Evolutionary conservation across 2,329 filamentous ascomycete genomes (phyloP).

Genomic region (Fusarium lyarnte): DNA sequence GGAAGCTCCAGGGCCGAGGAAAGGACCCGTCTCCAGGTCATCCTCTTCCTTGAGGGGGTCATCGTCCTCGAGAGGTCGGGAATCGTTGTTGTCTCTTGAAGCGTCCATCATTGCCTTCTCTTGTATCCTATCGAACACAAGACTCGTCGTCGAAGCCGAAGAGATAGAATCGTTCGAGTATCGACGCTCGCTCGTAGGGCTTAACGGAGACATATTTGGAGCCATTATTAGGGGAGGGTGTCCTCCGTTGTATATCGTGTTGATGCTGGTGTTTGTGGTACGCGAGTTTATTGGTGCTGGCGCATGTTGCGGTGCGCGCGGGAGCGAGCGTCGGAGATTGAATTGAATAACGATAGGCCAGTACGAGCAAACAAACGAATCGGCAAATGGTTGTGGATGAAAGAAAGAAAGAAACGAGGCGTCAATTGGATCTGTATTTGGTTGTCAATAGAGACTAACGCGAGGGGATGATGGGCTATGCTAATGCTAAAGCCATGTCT

Average conservation of each 20-base stretch:
- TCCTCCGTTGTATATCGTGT: not conserved
- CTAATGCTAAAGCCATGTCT: not conserved
- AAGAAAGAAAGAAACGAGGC: slow-evolving; percentile 15
- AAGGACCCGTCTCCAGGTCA: slow-evolving; percentile 63
- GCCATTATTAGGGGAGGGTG: slow-evolving; percentile 24
- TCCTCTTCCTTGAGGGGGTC: slow-evolving; percentile 51
- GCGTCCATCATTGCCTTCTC: slow-evolving; percentile 58
- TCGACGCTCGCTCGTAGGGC: slow-evolving; percentile 34
- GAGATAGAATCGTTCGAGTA: slow-evolving; percentile 69
- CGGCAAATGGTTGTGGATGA: not conserved
- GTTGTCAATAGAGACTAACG: slow-evolving; percentile 37
- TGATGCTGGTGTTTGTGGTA: not conserved
- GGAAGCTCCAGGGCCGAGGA: slow-evolving; percentile 54
- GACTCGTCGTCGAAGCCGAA: slow-evolving; percentile 84
- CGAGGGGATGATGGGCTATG: slow-evolving; percentile 6
- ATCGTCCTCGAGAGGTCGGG: slow-evolving; percentile 56
- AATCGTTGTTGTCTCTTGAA: slow-evolving; percentile 41
- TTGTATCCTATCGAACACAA: slow-evolving; percentile 81
- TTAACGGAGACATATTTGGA: slow-evolving; percentile 24
- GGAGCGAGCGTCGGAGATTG: slow-evolving; percentile 9
- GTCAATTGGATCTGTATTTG: slow-evolving; percentile 30
- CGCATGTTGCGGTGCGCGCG: slow-evolving; percentile 30
- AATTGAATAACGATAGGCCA: slow-evolving; percentile 17
- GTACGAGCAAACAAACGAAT: slow-evolving; percentile 5
- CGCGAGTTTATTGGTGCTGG: slow-evolving; percentile 17